Evolutionary conservation across 2,329 filamentous ascomycete genomes (phyloP).

Genomic region (Aspergillus floridensis): DNA sequence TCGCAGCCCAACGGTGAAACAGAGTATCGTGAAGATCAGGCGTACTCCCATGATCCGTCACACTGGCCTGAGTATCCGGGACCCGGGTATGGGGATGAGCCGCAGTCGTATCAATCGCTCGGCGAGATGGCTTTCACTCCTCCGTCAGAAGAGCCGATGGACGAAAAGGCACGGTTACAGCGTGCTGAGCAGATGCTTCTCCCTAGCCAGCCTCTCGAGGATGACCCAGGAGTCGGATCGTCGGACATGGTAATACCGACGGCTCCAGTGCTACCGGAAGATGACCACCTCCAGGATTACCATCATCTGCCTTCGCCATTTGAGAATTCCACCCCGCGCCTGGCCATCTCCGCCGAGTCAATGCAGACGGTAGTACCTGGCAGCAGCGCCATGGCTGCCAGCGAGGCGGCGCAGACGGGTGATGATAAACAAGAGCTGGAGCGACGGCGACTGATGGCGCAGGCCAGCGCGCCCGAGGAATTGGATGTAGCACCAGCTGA

Average conservation of each 20-base stretch:
- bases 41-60: slow-evolving; percentile 20
- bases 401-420: slow-evolving; percentile 27
- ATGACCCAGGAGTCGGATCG: slow-evolving; percentile 42
- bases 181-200: slow-evolving; percentile 75
- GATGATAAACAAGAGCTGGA: slow-evolving; percentile 83
- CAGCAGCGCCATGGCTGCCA: slow-evolving; percentile 45
- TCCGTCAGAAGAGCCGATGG: slow-evolving; percentile 61
- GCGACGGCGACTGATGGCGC: slow-evolving; percentile 59
- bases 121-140: slow-evolving; percentile 38
- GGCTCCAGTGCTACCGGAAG: slow-evolving; percentile 44
- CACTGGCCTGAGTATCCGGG: slow-evolving; percentile 31
- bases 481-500: slow-evolving; percentile 13
- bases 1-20: slow-evolving; percentile 17
- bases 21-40: slow-evolving; percentile 29
- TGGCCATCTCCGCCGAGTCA: slow-evolving; percentile 30
- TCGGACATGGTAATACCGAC: slow-evolving; percentile 46
- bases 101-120: slow-evolving; percentile 21
- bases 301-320: slow-evolving; percentile 27
- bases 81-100: slow-evolving; percentile 19
- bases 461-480: slow-evolving; percentile 60
- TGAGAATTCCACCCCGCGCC: slow-evolving; percentile 20
- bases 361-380: slow-evolving; percentile 32
- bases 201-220: slow-evolving; percentile 70
- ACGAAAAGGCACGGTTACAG: slow-evolving; percentile 78
- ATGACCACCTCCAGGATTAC: slow-evolving; percentile 55